Evolutionary conservation across 2,329 filamentous ascomycete species (phyloP), one percentile per base, ranked within the genome.

Genomic region (Cytospora schulzeri): DNA sequence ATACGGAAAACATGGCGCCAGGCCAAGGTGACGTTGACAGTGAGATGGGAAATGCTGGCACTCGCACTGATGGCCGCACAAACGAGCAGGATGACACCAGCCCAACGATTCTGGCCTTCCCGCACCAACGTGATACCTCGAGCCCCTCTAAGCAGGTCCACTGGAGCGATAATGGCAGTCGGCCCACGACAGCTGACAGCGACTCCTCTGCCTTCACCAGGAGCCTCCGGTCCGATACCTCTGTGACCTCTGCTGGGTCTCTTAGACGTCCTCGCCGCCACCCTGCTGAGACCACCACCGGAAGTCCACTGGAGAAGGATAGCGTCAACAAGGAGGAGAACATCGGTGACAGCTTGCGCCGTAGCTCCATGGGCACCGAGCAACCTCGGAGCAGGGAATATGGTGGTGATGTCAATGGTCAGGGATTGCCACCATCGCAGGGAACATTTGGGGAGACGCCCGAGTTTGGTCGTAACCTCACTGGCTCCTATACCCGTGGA

Each of bases 251-350:
- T 6, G 57, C 51, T n/a, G 52, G 50, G 22, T 56, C 59, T 5
- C 50, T 54, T 4, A 56, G 51, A 41, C 62, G 58, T 31, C 33
- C 57, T 31, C 64, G 60, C 22, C 66, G 64, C 38, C 41, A 66
- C 29, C 66, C 66, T 24, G 64, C 57, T 22, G 60, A 60, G 22
- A 31, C 51, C 38, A 66, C 64, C 64, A 66, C 53, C 8, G 66
- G 66, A n/a, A 67, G 66, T 11, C 66, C 66, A 17, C 63, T 38
- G 9, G 56, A 51, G 51, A 60, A 60, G 2, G 45, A 60, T 9
- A 48, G 45, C 5, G 35, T 26, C 41, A 12, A 19, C 17, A 29
- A 26, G 19, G 45, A 48, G 5, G 26, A 51, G 26, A 41, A 65
- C n/a, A 56, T 65, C 14, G 63, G 63, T 17, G 58, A 65, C 31